phyloP scores from a whole-genome alignment of 345 rosid species.

The Mallotus nudiflorus region DNA sequence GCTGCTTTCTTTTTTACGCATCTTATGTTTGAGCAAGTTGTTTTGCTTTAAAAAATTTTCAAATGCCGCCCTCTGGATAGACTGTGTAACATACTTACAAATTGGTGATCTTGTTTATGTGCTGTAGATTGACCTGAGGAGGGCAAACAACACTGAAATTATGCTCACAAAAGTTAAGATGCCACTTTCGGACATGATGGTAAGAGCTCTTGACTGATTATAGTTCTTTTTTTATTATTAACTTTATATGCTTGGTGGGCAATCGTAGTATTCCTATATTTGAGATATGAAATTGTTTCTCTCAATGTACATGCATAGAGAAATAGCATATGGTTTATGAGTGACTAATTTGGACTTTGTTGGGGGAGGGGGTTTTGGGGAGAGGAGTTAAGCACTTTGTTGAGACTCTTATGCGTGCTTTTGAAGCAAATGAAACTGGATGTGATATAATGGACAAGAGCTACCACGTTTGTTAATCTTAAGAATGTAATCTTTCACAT shows the following conservation, averaged over 20 bases:
- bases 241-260: neutral
- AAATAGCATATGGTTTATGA: neutral
- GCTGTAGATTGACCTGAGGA: conserved; percentile 84
- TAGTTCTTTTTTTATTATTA: neutral
- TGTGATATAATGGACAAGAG: neutral
- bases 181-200: conserved; percentile 99
- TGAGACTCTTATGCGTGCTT: conserved; percentile 3
- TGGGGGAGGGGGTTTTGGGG: too few relatives aligned
- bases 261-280: neutral
- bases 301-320: neutral
- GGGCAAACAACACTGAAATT: conserved; percentile 99
- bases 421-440: neutral
- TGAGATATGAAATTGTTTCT: neutral
- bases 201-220: conserved; percentile 35
- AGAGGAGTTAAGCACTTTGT: neutral
- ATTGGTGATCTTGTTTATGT: conserved; percentile 10
- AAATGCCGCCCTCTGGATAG: neutral
- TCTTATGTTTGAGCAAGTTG: neutral
- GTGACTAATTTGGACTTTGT: neutral
- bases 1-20: neutral
- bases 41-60: neutral
- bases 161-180: conserved; percentile 99
- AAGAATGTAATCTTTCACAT: neutral
- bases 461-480: neutral
- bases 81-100: neutral